phyloP scores from a whole-genome alignment of 139 green algal genomes.

The Chlamydomonas schloesseri region DNA sequence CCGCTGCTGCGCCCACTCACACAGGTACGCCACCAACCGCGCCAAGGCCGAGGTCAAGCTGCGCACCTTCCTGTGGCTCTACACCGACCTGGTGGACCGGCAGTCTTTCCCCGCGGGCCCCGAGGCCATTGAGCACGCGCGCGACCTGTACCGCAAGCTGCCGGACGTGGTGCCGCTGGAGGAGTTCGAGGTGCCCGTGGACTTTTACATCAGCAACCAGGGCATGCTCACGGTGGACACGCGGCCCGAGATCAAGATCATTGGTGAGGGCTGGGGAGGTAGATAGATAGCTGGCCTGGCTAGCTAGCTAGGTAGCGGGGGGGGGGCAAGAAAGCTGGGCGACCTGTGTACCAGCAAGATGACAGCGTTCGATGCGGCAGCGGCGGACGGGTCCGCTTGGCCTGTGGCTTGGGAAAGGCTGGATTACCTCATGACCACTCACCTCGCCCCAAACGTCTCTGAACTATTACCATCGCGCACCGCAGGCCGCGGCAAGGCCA shows the following conservation, averaged over 20 bases:
- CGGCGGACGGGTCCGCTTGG: too few relatives aligned
- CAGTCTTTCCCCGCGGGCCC: conserved; percentile 1
- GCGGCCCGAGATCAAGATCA: conserved; percentile 41
- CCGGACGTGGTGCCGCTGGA: conserved; percentile 31
- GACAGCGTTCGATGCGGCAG: too few relatives aligned
- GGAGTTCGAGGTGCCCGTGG: conserved; percentile 38
- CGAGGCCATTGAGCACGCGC: conserved; percentile 14
- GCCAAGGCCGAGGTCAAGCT: conserved; percentile 56
- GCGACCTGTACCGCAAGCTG: conserved; percentile 8
- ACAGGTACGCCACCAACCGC: conserved; percentile 61
- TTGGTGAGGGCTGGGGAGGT: neutral
- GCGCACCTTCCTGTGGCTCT: conserved; percentile 53
- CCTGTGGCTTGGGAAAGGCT: too few relatives aligned
- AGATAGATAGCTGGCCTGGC: too few relatives aligned
- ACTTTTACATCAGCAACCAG: conserved; percentile 1
- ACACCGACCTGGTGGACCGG: conserved; percentile 35
- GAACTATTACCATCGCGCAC: too few relatives aligned
- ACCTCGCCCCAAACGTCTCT: too few relatives aligned
- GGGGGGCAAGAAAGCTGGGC: too few relatives aligned
- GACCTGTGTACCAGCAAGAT: too few relatives aligned
- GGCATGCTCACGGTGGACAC: neutral
- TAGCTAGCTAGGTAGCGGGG: too few relatives aligned
- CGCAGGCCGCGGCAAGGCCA: conserved; percentile 34
- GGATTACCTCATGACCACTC: too few relatives aligned
- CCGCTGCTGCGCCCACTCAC: too few relatives aligned